Evolutionary conservation across 495 filamentous ascomycete species (phyloP).

Genomic region (Trichoderma reesei): DNA sequence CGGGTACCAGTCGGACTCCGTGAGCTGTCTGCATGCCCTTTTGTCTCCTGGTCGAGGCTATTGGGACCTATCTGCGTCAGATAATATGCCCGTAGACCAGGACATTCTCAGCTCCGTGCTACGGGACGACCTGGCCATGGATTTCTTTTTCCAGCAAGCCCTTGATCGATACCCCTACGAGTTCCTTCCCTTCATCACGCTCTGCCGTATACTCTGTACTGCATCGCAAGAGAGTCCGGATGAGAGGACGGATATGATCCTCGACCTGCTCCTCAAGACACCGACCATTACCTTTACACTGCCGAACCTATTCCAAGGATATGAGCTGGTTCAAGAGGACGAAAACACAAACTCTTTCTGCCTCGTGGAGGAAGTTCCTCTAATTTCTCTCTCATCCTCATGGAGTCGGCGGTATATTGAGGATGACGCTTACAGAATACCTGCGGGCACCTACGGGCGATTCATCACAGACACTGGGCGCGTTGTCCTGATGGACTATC

Average conservation of each 20-base stretch:
- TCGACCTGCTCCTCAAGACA: slow-evolving; percentile 50
- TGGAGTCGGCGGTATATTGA: slow-evolving; percentile 21
- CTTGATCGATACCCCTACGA: slow-evolving; percentile 79
- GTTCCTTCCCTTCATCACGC: slow-evolving; percentile 60
- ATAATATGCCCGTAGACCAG: slow-evolving; percentile 33
- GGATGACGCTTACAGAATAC: slow-evolving; percentile 42
- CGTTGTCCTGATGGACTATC: slow-evolving; percentile 50
- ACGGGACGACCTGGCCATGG: slow-evolving; percentile 44
- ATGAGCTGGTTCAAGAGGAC: slow-evolving; percentile 69
- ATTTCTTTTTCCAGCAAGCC: slow-evolving; percentile 49
- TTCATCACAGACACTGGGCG: slow-evolving; percentile 53
- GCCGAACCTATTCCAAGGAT: slow-evolving; percentile 53
- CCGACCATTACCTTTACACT: slow-evolving; percentile 64
- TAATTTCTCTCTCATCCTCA: slow-evolving; percentile 35
- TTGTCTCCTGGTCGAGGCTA: slow-evolving; percentile 46
- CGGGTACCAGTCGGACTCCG: slow-evolving; percentile 57
- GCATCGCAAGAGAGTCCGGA: slow-evolving; percentile 25
- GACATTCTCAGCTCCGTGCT: slow-evolving; percentile 41
- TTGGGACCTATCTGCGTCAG: slow-evolving; percentile 37
- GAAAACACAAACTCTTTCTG: slow-evolving; percentile 64
- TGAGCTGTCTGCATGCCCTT: slow-evolving; percentile 50
- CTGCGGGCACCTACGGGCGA: slow-evolving; percentile 56
- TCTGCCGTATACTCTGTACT: slow-evolving; percentile 31
- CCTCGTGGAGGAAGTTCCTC: slow-evolving; percentile 40
- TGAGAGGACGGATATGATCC: slow-evolving; percentile 40